A percentile compares a stretch with the other conserved stretches of the same genome.
phyloP scores from a whole-genome alignment of 768 basidiomycete genomes.

The Exidia glandulosa region DNA sequence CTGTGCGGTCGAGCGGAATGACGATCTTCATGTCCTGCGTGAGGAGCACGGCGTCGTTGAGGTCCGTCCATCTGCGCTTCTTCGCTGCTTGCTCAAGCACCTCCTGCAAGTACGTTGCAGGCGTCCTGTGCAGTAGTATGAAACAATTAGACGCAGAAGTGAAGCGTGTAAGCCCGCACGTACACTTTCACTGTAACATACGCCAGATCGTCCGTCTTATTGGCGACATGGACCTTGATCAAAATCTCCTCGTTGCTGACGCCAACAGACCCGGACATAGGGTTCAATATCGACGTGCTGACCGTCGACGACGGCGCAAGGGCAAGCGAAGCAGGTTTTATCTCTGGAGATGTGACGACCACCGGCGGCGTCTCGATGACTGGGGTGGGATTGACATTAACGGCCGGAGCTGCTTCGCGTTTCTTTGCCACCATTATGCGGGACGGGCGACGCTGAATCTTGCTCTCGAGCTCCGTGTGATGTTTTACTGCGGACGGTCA shows the following conservation, averaged over 20 bases:
- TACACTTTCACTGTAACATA: constrained; percentile 89
- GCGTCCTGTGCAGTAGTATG: constrained; percentile 36
- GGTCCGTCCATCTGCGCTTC: constrained; percentile 55
- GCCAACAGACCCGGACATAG: neutral
- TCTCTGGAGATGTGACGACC: constrained; percentile 4
- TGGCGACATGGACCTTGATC: constrained; percentile 36
- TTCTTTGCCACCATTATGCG: constrained; percentile 51
- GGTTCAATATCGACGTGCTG: neutral
- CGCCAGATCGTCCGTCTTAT: constrained; percentile 69
- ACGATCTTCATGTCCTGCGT: constrained; percentile 56
- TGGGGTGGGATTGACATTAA: constrained; percentile 4
- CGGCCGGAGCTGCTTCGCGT: constrained; percentile 8
- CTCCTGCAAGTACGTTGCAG: constrained; percentile 96
- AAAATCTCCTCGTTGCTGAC: neutral
- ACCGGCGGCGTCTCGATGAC: neutral
- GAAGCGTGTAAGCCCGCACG: constrained; percentile 17
- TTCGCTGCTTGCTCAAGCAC: constrained; percentile 77
- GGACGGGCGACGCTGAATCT: constrained; percentile 76
- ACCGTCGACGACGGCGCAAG: neutral
- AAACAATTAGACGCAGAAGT: neutral
- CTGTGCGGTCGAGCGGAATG: constrained; percentile 88
- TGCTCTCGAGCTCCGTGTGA: constrained; percentile 66
- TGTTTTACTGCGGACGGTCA: constrained; percentile 39
- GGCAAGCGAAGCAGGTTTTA: neutral
- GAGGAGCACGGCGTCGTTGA: constrained; percentile 73